phyloP scores from a whole-genome alignment of 805 yeast genomes.

The Saturnispora zaruensis region DNA sequence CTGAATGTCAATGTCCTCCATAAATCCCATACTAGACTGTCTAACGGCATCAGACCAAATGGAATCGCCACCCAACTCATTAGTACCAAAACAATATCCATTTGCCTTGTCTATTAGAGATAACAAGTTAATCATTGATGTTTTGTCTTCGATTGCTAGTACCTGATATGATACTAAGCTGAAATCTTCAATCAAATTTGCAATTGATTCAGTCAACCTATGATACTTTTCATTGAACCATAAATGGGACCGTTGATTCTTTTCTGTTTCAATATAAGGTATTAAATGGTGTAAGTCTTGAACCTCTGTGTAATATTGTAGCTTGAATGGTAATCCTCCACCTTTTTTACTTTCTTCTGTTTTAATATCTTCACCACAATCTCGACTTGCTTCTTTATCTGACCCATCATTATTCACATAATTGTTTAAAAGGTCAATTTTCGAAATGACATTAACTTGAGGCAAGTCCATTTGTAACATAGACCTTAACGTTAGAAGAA shows the following conservation, averaged over 20 bases:
- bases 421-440: conserved; percentile 69
- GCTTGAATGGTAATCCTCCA: conserved; percentile 71
- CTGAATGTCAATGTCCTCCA: conserved; percentile 65
- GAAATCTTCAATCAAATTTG: conserved; percentile 79
- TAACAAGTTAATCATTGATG: conserved; percentile 78
- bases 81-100: conserved; percentile 88
- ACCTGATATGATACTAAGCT: conserved; percentile 85
- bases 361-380: conserved; percentile 11
- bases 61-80: conserved; percentile 94
- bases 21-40: conserved; percentile 48
- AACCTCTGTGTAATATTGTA: conserved; percentile 87
- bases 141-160: conserved; percentile 82
- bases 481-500: conserved; percentile 73
- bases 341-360: conserved; percentile 22
- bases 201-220: conserved; percentile 64
- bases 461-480: conserved; percentile 93
- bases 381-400: conserved; percentile 15
- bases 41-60: conserved; percentile 96
- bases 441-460: conserved; percentile 85
- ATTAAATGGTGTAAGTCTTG: conserved; percentile 67
- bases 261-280: conserved; percentile 65
- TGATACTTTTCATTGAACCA: conserved; percentile 39
- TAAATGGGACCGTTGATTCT: conserved; percentile 52
- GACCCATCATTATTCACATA: conserved; percentile 31
- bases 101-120: conserved; percentile 80